These are phyloP conservation scores for Paramecium bursaria DNA, from an alignment of 73 alveolate species.

Conservation along the genomic window DNA sequence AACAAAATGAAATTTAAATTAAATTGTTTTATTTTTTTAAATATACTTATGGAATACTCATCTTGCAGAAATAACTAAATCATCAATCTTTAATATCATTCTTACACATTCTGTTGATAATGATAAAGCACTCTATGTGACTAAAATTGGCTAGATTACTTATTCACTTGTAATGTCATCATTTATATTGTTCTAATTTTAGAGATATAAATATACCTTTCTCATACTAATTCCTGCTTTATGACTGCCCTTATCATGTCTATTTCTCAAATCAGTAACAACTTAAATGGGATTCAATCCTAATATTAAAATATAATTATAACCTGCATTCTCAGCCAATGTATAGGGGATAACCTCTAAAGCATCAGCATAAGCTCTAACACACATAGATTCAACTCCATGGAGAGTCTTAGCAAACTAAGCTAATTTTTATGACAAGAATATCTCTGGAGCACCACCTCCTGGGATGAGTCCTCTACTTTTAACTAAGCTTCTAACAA, in stretches of 20 bases:
- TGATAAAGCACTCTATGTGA: constrained; percentile 95
- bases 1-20: too few relatives aligned
- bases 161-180: constrained; percentile 96
- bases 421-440: constrained; percentile 91
- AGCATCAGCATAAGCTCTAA: constrained; percentile 96
- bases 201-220: constrained; percentile 66
- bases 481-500: constrained; percentile 98
- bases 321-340: constrained; percentile 98
- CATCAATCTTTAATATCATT: constrained; percentile 99
- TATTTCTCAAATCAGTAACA: constrained; percentile 97
- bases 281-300: constrained; percentile 98
- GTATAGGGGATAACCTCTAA: constrained; percentile 98
- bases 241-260: constrained; percentile 93
- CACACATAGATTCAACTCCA: constrained; percentile 76
- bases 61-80: constrained; percentile 84
- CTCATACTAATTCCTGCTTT: constrained; percentile 96
- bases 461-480: constrained; percentile 99
- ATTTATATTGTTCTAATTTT: constrained; percentile 78
- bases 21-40: too few relatives aligned
- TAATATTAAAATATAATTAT: background rate
- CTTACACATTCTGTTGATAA: constrained; percentile 99
- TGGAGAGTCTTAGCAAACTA: constrained; percentile 79
- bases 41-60: too few relatives aligned
- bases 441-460: constrained; percentile 99
- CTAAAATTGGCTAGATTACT: constrained; percentile 99